These are phyloP conservation scores for Ampelocalamus luodianensis DNA, from an alignment of 176 grass and related monocot species.

Conservation along the genomic window DNA sequence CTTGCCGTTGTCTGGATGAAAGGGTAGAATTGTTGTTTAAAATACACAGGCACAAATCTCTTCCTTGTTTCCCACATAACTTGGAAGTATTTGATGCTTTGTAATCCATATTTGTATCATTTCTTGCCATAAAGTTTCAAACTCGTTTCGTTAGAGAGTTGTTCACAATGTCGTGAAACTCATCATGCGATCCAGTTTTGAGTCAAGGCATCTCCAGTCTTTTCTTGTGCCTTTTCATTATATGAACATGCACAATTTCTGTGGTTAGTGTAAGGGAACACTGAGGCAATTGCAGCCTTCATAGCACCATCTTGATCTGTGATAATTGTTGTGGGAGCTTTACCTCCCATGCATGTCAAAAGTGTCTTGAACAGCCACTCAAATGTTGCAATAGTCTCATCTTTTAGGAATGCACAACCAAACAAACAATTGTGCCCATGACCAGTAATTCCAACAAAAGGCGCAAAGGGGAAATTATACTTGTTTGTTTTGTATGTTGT, in stretches of 20 bases:
- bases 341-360: not conserved
- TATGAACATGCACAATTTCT: not conserved
- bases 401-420: not conserved
- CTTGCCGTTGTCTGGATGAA: too few species aligned
- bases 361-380: not conserved
- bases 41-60: too few species aligned
- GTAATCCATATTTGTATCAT: not conserved
- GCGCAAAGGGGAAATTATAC: not conserved
- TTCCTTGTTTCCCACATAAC: too few species aligned
- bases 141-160: not conserved
- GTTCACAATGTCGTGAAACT: not conserved
- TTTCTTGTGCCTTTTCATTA: not conserved
- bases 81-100: too few species aligned
- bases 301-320: not conserved
- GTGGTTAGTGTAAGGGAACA: not conserved
- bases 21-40: too few species aligned
- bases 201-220: not conserved
- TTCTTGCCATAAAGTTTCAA: not conserved
- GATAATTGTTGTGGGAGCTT: not conserved
- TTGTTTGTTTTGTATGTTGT: not conserved
- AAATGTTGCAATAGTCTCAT: not conserved
- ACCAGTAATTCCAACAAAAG: not conserved
- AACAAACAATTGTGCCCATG: not conserved
- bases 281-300: not conserved
- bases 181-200: not conserved